phyloP scores from a whole-genome alignment of 192 early-diverging fungal species.

The Diversispora eburnea region DNA sequence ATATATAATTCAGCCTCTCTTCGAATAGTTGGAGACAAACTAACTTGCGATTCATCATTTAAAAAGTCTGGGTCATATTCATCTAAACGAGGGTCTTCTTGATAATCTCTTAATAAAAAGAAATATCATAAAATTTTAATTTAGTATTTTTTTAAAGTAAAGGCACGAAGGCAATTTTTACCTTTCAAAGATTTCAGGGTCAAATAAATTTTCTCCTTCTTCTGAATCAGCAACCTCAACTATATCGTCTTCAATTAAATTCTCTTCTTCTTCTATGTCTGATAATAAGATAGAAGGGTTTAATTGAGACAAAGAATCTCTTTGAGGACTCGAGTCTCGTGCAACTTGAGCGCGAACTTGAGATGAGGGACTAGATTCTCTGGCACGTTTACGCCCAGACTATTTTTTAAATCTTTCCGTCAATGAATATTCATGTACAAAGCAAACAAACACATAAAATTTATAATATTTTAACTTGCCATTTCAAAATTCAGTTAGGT shows the following conservation, averaged over 20 bases:
- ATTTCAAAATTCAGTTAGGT: no score
- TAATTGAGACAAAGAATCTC: conserved; percentile 41
- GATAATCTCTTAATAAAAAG: conserved; percentile 71
- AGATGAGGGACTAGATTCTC: conserved; percentile 39
- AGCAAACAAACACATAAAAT: no score
- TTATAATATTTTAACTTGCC: no score
- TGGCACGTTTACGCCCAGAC: conserved; percentile 53
- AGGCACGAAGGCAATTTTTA: conserved; percentile 35
- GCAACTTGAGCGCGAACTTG: conserved; percentile 26
- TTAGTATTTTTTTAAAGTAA: background rate
- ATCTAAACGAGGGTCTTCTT: conserved; percentile 66
- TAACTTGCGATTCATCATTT: conserved; percentile 78
- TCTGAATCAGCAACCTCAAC: conserved; percentile 47
- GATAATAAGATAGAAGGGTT: conserved; percentile 50
- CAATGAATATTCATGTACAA: no score
- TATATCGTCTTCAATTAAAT: conserved; percentile 49
- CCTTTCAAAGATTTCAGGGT: conserved; percentile 71
- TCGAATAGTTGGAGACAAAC: conserved; percentile 68
- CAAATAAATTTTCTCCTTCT: conserved; percentile 91
- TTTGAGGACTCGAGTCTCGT: conserved; percentile 37
- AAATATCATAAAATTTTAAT: background rate
- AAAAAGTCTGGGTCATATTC: conserved; percentile 75
- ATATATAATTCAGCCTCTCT: conserved; percentile 74
- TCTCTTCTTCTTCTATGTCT: conserved; percentile 48
- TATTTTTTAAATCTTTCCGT: background rate